phyloP scores from a whole-genome alignment of 768 basidiomycete species.

The Xerocomus spinulosus region DNA sequence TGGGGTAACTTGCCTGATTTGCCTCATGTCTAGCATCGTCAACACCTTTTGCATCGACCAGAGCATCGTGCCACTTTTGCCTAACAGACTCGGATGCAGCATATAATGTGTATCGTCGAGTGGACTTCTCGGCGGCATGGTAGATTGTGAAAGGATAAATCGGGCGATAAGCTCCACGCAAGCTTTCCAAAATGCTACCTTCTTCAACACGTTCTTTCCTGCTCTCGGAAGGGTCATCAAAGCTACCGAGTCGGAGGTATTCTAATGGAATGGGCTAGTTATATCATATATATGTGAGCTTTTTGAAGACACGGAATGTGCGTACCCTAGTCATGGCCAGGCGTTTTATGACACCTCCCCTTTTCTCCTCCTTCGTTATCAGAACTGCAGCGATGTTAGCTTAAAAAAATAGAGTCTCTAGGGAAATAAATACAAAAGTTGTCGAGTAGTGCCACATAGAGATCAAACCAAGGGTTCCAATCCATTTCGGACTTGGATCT shows the following conservation, averaged over 20 bases:
- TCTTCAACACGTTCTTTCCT: slow-evolving; percentile 62
- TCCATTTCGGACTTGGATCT: slow-evolving; percentile 59
- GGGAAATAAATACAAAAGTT: slow-evolving; percentile 57
- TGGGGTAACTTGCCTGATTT: slow-evolving; percentile 52
- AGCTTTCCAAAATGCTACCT: slow-evolving; percentile 50
- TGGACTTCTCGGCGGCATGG: slow-evolving; percentile 54
- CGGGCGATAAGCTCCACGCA: slow-evolving; percentile 47
- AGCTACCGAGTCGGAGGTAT: slow-evolving; percentile 68
- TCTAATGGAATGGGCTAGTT: slow-evolving; percentile 73
- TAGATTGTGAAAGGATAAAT: slow-evolving; percentile 77
- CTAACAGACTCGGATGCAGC: slow-evolving; percentile 53
- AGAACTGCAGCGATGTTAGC: slow-evolving; percentile 44
- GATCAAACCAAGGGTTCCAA: slow-evolving; percentile 67
- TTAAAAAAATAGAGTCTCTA: neutral
- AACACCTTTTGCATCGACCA: slow-evolving; percentile 61
- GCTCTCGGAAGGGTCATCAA: slow-evolving; percentile 53
- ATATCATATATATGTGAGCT: slow-evolving; percentile 8
- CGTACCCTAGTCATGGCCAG: slow-evolving; percentile 64
- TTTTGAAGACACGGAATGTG: neutral
- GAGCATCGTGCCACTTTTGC: slow-evolving; percentile 56
- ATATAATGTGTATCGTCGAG: slow-evolving; percentile 69
- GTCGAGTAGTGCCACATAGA: slow-evolving; percentile 65
- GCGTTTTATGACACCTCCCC: slow-evolving; percentile 45
- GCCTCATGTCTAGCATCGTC: slow-evolving; percentile 62
- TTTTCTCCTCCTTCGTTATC: slow-evolving; percentile 57